A percentile compares a stretch with the other conserved stretches of the same genome.
Conservation (phyloP, 2,329 filamentous ascomycete genomes). For the Colletotrichum sp. region DNA sequence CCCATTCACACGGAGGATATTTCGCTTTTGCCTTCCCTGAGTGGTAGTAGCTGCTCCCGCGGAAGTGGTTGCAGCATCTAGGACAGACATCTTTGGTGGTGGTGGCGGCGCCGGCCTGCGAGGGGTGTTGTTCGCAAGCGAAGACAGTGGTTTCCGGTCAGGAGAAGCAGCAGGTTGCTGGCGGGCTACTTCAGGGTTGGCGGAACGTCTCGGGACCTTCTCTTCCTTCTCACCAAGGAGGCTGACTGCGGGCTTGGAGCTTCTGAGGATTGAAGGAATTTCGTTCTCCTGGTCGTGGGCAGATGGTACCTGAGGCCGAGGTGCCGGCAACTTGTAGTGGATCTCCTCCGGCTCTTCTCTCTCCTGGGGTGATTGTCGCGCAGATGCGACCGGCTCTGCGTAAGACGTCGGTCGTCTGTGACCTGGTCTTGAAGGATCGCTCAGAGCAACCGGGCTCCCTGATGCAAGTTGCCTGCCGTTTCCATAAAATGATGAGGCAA, state of each 20-base stretch:
- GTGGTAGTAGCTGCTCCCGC: slow-evolving; percentile 80
- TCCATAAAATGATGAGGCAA: slow-evolving; percentile 49
- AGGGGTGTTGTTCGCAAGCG: slow-evolving; percentile 71
- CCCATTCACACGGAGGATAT: slow-evolving; percentile 86
- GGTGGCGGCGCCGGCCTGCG: slow-evolving; percentile 79
- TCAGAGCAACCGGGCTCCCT: slow-evolving; percentile 63
- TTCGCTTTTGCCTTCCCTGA: slow-evolving; percentile 77
- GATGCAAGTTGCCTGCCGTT: slow-evolving; percentile 57
- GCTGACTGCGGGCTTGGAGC: slow-evolving; percentile 59
- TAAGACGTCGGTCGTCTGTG: slow-evolving; percentile 45
- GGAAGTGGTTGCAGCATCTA: slow-evolving; percentile 87
- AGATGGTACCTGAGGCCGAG: slow-evolving; percentile 64
- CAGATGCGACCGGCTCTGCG: slow-evolving; percentile 38
- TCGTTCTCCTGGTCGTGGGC: slow-evolving; percentile 86
- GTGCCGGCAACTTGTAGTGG: slow-evolving; percentile 60
- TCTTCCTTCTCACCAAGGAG: slow-evolving; percentile 61
- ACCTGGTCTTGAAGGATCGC: slow-evolving; percentile 45
- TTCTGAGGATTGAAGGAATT: slow-evolving; percentile 71
- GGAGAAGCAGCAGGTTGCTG: slow-evolving; percentile 49
- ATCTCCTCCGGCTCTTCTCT: slow-evolving; percentile 44
- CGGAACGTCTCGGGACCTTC: slow-evolving; percentile 56
- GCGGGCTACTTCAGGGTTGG: slow-evolving; percentile 47
- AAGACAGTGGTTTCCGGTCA: slow-evolving; percentile 60
- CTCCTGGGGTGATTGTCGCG: slow-evolving; percentile 35
- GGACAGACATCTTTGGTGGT: slow-evolving; percentile 93